Base-by-base conservation (phyloP, 306 rosid species). In the Rubus idaeus region DNA sequence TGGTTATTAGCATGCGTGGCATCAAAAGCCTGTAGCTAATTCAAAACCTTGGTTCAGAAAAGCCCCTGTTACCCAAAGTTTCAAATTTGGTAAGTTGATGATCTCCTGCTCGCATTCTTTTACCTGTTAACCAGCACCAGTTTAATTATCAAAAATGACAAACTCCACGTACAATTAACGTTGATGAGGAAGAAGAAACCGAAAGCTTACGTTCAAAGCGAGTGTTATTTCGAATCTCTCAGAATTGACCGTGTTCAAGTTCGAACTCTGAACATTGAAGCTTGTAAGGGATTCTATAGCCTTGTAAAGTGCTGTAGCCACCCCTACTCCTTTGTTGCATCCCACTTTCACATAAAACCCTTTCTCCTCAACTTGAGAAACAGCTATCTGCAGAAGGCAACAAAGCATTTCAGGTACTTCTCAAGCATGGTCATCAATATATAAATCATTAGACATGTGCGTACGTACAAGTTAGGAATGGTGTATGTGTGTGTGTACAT, bases 51-150 rank as follows among this genome's bases (percentile, higher is more conserved):
- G 96, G 79, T 89, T 92, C 76, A 90, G 69, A 78, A 95, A 93
- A 65, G 96, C 98, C 3, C 88, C 91, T 2, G 97, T 84, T 52
- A 95, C 90, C 98, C 98, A 95, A 39, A 92, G 88, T 90, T 89
- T 92, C 92, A 95, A 80, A 82, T 92, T 90, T 61, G 87, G 90
- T 84, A 88, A 84, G 82, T 92, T 87, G 70, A 90, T 86, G 23
- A 75, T 50, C 45, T 92, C 92, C 74, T 76, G 75, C 73, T 90
- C 89, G 14, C 83, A 65, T 42, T 86, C 89, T 68, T 82, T 79
- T 18, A 88, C 96, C 98, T 94, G 84, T 85, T 17, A 67, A 64
- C 46, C n/a, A 39, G 57, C 30, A 23, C 5, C 17, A 21, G 45
- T 50, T 6, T 35, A 57, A 37, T 2, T 1, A 50, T 12, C 1